phyloP scores from a whole-genome alignment of 352 stramenopile species.

The Globisporangium paddicum region DNA sequence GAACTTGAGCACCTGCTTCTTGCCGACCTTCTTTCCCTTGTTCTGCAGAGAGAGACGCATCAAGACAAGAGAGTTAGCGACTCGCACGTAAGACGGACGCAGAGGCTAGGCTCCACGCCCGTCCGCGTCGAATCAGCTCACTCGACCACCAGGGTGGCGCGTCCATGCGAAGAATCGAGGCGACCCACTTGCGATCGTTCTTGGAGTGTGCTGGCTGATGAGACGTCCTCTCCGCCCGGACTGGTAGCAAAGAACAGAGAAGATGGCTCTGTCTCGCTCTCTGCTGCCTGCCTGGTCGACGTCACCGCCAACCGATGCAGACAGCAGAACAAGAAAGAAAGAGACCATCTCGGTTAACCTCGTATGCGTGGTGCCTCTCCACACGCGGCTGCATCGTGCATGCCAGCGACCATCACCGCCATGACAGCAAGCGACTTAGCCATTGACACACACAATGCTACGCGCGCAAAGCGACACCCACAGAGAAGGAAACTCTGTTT shows the following conservation, averaged over 20 bases:
- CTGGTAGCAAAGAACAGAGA: constrained; percentile 28
- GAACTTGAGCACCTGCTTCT: constrained; percentile 91
- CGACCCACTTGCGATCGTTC: not conserved
- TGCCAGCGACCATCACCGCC: not conserved
- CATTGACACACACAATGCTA: not conserved
- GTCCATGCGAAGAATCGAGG: not conserved
- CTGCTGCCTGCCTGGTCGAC: constrained; percentile 5
- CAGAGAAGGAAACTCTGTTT: constrained; percentile 91
- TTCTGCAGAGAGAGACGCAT: constrained; percentile 23
- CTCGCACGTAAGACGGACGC: not conserved
- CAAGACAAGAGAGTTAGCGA: constrained; percentile 9
- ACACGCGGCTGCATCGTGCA: not conserved
- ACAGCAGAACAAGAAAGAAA: constrained; percentile 7
- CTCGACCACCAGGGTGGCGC: not conserved
- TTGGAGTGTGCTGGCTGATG: constrained; percentile 1
- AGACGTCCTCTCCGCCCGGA: constrained; percentile 17
- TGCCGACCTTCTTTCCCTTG: constrained; percentile 86
- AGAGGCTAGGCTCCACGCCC: not conserved
- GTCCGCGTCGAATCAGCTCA: constrained; percentile 5
- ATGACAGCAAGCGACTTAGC: not conserved
- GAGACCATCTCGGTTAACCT: constrained; percentile 19
- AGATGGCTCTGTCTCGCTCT: constrained; percentile 23
- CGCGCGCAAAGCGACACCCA: constrained; percentile 24
- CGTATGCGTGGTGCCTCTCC: constrained; percentile 39
- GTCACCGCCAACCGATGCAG: not conserved